These are phyloP conservation scores for Fraxinus sp. DNA, from an alignment of 305 asterid genomes.

Conservation along the genomic window DNA sequence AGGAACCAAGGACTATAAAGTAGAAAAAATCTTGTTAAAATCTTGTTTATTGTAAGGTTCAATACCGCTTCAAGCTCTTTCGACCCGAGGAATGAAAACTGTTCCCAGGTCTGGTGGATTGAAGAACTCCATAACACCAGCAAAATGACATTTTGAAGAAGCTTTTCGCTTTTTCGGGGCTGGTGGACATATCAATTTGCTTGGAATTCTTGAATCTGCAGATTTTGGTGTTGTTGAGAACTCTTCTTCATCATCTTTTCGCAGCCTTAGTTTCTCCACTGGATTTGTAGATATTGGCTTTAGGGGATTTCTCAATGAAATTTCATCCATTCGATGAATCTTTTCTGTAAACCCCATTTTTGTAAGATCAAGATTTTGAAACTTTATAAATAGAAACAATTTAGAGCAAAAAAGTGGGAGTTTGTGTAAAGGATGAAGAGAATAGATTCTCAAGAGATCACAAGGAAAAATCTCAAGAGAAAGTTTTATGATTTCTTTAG, in stretches of 20 bases:
- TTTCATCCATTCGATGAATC: constrained; percentile 31
- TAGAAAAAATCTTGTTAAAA: neutral
- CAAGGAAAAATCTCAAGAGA: constrained; percentile 31
- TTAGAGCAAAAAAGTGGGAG: constrained; percentile 14
- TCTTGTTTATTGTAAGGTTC: neutral
- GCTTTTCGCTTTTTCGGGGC: constrained; percentile 68
- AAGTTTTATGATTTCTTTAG: constrained; percentile 27
- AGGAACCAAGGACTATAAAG: constrained; percentile 1
- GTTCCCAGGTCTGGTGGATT: constrained; percentile 64
- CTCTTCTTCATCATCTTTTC: constrained; percentile 33
- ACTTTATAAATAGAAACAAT: constrained; percentile 26
- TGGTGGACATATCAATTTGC: constrained; percentile 53
- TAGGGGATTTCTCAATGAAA: constrained; percentile 27
- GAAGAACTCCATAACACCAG: constrained; percentile 51
- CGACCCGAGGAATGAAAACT: constrained; percentile 40
- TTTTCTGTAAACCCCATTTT: constrained; percentile 47
- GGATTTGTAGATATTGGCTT: constrained; percentile 52
- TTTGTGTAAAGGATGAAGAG: constrained; percentile 21
- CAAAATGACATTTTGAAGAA: constrained; percentile 43
- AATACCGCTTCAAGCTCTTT: constrained; percentile 19
- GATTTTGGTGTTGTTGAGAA: constrained; percentile 61
- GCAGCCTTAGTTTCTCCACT: constrained; percentile 17
- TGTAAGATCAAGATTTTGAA: constrained; percentile 18
- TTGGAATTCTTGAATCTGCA: constrained; percentile 49
- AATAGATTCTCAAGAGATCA: constrained; percentile 50